These are phyloP conservation scores for Haplosporangium gracile DNA, from an alignment of 192 early-diverging fungal genomes.

Conservation along the genomic window DNA sequence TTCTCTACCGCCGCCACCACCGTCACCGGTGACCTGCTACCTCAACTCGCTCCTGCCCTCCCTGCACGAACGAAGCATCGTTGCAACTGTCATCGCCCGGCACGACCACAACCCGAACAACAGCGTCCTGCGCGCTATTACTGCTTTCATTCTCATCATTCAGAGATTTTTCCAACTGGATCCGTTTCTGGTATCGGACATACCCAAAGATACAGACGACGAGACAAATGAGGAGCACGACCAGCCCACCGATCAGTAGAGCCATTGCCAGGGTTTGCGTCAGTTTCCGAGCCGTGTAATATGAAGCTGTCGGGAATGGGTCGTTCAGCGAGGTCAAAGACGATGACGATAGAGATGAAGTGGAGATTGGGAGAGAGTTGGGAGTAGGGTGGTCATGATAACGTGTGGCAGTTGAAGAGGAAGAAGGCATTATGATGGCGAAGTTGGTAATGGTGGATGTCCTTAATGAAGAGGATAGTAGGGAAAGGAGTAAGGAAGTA, in stretches of 20 bases:
- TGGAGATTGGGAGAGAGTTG: neutral
- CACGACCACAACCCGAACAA: neutral
- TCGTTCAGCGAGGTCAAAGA: neutral
- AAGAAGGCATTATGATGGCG: neutral
- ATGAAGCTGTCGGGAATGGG: neutral
- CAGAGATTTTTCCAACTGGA: neutral
- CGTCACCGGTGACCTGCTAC: neutral
- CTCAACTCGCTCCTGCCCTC: neutral
- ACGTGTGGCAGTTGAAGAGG: neutral
- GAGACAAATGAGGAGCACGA: neutral
- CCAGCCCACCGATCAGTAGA: neutral
- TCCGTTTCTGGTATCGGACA: neutral
- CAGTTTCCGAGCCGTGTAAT: neutral
- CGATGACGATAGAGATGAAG: neutral
- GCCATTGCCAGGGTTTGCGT: neutral
- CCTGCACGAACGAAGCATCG: neutral
- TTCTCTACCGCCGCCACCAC: neutral
- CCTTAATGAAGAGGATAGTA: too few species aligned
- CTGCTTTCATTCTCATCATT: neutral
- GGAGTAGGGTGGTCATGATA: neutral
- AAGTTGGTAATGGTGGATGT: neutral
- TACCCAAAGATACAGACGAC: neutral
- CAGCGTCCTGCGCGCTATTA: neutral
- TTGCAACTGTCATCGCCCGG: neutral
- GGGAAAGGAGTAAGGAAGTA: too few species aligned